phyloP scores from a whole-genome alignment of 345 rosid species.

The Alliaria petiolata region DNA sequence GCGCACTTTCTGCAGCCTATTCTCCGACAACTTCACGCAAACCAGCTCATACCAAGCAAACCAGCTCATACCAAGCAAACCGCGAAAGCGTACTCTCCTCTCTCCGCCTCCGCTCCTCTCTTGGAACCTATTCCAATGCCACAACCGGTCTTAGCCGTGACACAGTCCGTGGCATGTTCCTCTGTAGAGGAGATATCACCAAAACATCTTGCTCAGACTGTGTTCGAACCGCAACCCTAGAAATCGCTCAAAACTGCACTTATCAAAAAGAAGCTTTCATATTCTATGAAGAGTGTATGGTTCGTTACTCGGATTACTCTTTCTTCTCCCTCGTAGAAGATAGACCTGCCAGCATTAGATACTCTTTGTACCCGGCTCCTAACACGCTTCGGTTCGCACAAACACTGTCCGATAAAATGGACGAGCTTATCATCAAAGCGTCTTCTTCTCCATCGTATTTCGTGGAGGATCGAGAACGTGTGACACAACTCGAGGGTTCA shows the following conservation, averaged over 20 bases:
- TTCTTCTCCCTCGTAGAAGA: too few relatives aligned
- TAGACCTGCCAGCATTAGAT: too few relatives aligned
- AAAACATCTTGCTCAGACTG: slow-evolving; percentile 31
- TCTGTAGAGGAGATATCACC: slow-evolving; percentile 36
- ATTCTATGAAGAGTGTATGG: too few relatives aligned
- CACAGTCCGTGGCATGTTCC: slow-evolving; percentile 31
- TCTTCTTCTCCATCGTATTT: not conserved
- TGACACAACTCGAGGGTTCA: not conserved
- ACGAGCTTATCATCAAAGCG: not conserved
- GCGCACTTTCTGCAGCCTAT: not conserved
- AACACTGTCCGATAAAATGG: too few relatives aligned
- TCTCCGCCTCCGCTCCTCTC: not conserved
- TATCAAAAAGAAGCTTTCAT: slow-evolving; percentile 2
- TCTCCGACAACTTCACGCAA: not conserved
- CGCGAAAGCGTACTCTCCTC: not conserved
- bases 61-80: too few relatives aligned
- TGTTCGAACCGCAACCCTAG: slow-evolving; percentile 13
- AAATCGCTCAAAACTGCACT: slow-evolving; percentile 22
- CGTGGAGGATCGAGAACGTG: not conserved
- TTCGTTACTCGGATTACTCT: slow-evolving; percentile 30
- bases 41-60: slow-evolving; percentile 11
- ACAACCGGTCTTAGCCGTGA: slow-evolving; percentile 16
- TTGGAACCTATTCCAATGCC: slow-evolving; percentile 13
- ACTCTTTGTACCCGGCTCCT: too few relatives aligned
- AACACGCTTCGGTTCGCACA: too few relatives aligned